phyloP scores from a whole-genome alignment of 2,329 filamentous ascomycete species.

The Peltaster fructicola region DNA sequence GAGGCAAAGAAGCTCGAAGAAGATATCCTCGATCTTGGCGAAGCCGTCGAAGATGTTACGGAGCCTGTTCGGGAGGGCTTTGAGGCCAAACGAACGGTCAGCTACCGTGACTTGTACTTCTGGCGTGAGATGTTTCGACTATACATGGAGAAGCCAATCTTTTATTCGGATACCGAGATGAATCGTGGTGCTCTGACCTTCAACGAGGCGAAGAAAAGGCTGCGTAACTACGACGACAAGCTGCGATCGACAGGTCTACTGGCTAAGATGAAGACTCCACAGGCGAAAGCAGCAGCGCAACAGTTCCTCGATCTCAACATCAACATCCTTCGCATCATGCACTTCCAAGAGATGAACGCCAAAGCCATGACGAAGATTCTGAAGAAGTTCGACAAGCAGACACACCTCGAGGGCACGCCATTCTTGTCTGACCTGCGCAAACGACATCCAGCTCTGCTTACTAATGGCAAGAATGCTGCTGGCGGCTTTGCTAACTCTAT shows the following conservation, averaged over 20 bases:
- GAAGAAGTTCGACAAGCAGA: constrained; percentile 86
- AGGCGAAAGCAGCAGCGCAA: constrained; percentile 46
- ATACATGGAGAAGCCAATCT: constrained; percentile 63
- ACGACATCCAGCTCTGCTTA: constrained; percentile 13
- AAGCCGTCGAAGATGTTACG: constrained; percentile 45
- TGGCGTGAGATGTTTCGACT: constrained; percentile 73
- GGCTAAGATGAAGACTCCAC: constrained; percentile 45
- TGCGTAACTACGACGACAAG: constrained; percentile 56
- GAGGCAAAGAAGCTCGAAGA: constrained; percentile 46
- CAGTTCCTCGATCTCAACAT: constrained; percentile 58
- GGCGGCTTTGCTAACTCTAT: constrained; percentile 48
- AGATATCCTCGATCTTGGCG: constrained; percentile 47
- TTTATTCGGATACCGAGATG: constrained; percentile 60
- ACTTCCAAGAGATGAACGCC: constrained; percentile 71
- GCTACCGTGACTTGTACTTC: constrained; percentile 41
- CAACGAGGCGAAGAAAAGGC: constrained; percentile 45
- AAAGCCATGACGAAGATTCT: constrained; percentile 66
- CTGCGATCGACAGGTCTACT: constrained; percentile 42
- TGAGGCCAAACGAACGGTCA: constrained; percentile 16
- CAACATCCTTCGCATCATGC: constrained; percentile 58
- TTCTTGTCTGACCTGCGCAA: constrained; percentile 12
- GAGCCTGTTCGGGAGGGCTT: constrained; percentile 40
- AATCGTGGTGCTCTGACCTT: constrained; percentile 53
- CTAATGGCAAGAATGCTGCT: constrained; percentile 30
- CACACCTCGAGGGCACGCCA: constrained; percentile 41